Percentiles rank a stretch among this genome's conserved stretches.
Evolutionary conservation across 2,329 filamentous ascomycete genomes (phyloP).

Genomic region (Macrophomina pseudophaseolina): DNA sequence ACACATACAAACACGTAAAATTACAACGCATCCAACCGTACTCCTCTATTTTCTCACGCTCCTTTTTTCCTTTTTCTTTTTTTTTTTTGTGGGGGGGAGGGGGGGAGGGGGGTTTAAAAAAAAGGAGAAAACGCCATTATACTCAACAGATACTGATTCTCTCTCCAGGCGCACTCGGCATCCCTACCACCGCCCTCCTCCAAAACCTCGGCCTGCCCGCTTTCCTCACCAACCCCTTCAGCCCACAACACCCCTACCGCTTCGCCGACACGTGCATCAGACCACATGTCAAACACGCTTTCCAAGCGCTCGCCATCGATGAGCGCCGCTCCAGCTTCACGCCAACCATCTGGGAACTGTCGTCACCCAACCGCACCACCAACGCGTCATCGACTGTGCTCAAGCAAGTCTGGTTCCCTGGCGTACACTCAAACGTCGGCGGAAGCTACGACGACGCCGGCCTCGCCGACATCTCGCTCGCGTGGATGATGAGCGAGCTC

Average conservation of each 20-base stretch:
- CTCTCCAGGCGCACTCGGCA: slow-evolving; percentile 42
- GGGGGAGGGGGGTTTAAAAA: too few relatives aligned
- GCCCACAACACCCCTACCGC: not conserved
- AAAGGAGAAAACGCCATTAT: too few relatives aligned
- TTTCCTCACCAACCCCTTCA: slow-evolving; percentile 34
- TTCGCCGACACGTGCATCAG: slow-evolving; percentile 54
- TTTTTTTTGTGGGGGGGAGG: too few relatives aligned
- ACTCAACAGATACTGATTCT: not conserved
- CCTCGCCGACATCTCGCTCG: slow-evolving; percentile 58
- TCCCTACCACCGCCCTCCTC: slow-evolving; percentile 49
- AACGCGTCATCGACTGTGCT: slow-evolving; percentile 30
- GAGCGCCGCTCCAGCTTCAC: slow-evolving; percentile 61
- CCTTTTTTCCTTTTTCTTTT: not conserved
- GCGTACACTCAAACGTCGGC: slow-evolving; percentile 56
- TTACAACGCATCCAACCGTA: too few relatives aligned
- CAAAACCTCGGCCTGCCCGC: slow-evolving; percentile 44
- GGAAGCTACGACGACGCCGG: slow-evolving; percentile 55
- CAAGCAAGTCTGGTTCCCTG: slow-evolving; percentile 55
- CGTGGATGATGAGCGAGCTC: slow-evolving; percentile 63
- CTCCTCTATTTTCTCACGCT: too few relatives aligned
- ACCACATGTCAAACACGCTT: slow-evolving; percentile 59
- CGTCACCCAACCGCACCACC: slow-evolving; percentile 5
- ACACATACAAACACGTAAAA: too few relatives aligned
- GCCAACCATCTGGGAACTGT: slow-evolving; percentile 60
- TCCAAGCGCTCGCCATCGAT: slow-evolving; percentile 65